A percentile compares a stretch with the other conserved stretches of the same genome.
These are phyloP conservation scores for Claviceps purpurea DNA, from an alignment of 2,329 filamentous ascomycete genomes.

Conservation along the genomic window DNA sequence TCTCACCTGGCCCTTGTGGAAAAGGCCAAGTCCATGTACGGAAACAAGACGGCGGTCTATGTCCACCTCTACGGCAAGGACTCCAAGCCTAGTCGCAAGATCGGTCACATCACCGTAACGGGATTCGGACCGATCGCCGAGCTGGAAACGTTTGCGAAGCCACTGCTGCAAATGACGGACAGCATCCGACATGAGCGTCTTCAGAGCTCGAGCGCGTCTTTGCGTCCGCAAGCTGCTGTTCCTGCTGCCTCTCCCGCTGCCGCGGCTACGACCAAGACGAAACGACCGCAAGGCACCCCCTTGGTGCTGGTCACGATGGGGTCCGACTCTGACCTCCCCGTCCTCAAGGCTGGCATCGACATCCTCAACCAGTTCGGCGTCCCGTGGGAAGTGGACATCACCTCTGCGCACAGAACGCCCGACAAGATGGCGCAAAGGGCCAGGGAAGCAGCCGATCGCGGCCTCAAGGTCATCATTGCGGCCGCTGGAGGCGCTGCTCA, in stretches of 20 bases:
- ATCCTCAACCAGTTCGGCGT: conserved; percentile 58
- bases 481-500: conserved; percentile 64
- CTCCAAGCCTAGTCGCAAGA: conserved; percentile 79
- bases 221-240: conserved; percentile 17
- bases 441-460: conserved; percentile 45
- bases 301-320: conserved; percentile 73
- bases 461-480: conserved; percentile 62
- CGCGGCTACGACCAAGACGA: not conserved
- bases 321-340: conserved; percentile 62
- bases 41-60: conserved; percentile 33
- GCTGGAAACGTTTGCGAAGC: conserved; percentile 43
- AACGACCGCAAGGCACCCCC: conserved; percentile 22
- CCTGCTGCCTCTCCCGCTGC: not conserved
- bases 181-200: conserved; percentile 43
- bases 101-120: conserved; percentile 83
- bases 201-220: conserved; percentile 14
- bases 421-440: conserved; percentile 56
- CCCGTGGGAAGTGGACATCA: conserved; percentile 60
- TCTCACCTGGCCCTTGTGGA: conserved; percentile 44
- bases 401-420: conserved; percentile 67
- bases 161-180: conserved; percentile 54
- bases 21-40: conserved; percentile 29
- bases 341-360: conserved; percentile 52
- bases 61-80: conserved; percentile 90
- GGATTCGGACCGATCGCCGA: conserved; percentile 53